phyloP scores from a whole-genome alignment of 768 basidiomycete genomes.

The Cystofilobasidium bisporidii region DNA sequence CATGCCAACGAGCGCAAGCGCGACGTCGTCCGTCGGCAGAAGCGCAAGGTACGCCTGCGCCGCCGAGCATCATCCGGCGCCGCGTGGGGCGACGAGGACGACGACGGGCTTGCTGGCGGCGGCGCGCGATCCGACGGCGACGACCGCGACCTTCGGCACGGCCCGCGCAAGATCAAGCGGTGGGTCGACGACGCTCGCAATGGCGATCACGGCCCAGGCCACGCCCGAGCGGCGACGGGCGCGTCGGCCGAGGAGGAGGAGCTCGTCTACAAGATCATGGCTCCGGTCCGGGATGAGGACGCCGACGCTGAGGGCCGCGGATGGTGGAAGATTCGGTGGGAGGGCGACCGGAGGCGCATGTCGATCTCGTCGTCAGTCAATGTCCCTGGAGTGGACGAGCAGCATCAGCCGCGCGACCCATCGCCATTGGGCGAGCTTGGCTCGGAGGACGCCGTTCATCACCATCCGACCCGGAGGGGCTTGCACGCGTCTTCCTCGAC shows the following conservation, averaged over 20 bases:
- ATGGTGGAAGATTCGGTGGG: constrained; percentile 22
- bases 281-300: neutral
- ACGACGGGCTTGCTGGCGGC: too few relatives aligned
- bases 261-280: neutral
- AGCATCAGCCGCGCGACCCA: too few relatives aligned
- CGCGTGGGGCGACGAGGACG: too few relatives aligned
- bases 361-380: neutral
- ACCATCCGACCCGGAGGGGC: neutral
- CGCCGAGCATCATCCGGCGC: too few relatives aligned
- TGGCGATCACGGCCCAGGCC: neutral
- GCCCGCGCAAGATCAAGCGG: neutral
- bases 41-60: too few relatives aligned
- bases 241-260: neutral
- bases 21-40: constrained; percentile 8
- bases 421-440: too few relatives aligned
- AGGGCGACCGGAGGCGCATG: neutral
- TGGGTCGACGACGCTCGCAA: neutral
- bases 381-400: too few relatives aligned
- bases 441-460: neutral
- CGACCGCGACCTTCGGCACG: too few relatives aligned
- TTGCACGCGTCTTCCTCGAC: neutral
- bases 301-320: constrained; percentile 5
- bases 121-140: too few relatives aligned
- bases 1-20: constrained; percentile 6
- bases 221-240: neutral